A percentile compares a stretch with the other conserved stretches of the same genome.
Conservation (phyloP, 148 eudicot species). For the Limonium bicolor region DNA sequence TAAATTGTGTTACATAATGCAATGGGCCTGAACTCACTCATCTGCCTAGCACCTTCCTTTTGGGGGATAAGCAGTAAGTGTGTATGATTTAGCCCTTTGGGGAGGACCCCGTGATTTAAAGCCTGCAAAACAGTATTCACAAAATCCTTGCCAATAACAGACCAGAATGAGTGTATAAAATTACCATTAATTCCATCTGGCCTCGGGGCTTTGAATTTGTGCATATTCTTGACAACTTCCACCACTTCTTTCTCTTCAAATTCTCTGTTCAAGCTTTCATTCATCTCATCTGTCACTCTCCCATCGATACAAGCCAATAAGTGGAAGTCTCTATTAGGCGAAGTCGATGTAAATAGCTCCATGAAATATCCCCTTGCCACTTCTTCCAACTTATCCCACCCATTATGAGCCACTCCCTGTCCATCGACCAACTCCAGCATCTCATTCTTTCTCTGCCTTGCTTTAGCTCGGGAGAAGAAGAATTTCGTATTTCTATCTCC, state of each 20-base stretch:
- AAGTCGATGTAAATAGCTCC: not conserved
- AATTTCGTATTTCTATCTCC: not conserved
- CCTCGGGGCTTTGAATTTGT: not conserved
- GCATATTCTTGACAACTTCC: not conserved
- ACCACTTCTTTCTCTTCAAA: not conserved
- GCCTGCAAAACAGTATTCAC: not conserved
- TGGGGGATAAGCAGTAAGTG: not conserved
- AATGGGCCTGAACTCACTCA: not conserved
- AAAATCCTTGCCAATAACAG: not conserved
- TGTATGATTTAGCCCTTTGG: not conserved
- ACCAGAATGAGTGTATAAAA: not conserved
- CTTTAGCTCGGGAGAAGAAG: not conserved
- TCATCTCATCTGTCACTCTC: not conserved
- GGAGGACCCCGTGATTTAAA: not conserved
- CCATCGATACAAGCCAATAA: not conserved
- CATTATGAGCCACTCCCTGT: not conserved
- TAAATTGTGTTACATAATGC: constrained; percentile 1
- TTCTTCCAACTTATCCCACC: not conserved
- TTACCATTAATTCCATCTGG: not conserved
- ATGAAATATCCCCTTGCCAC: not conserved
- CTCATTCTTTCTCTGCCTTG: not conserved
- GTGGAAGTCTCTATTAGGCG: too few relatives aligned
- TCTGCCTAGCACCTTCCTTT: not conserved
- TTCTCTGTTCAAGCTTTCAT: not conserved
- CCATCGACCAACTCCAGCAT: not conserved